Evolutionary conservation across 2,329 filamentous ascomycete genomes (phyloP).

Genomic region (Arthrobotrys sinensis): DNA sequence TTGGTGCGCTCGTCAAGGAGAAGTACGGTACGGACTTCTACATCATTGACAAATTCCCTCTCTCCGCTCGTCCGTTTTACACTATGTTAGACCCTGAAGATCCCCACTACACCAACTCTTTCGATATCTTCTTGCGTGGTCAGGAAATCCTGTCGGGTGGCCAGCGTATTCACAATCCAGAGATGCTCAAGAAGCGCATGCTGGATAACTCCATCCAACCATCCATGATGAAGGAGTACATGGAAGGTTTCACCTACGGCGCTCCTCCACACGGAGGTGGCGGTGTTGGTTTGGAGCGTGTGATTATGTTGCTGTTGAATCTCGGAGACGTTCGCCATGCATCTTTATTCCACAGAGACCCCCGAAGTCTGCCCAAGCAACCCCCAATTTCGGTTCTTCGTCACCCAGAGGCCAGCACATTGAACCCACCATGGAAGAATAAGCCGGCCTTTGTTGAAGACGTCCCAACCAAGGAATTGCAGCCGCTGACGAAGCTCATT

Average conservation of each 20-base stretch:
- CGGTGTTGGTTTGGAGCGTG: conserved; percentile 89
- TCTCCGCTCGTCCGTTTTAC: conserved; percentile 88
- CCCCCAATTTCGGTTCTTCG: conserved; percentile 77
- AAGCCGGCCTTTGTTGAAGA: conserved; percentile 69
- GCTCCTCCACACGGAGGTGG: conserved; percentile 91
- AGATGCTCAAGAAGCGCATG: conserved; percentile 84
- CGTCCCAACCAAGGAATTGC: conserved; percentile 72
- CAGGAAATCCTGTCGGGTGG: conserved; percentile 94
- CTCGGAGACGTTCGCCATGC: conserved; percentile 91
- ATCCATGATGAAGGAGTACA: conserved; percentile 89
- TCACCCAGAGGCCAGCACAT: conserved; percentile 88
- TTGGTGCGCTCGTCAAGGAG: conserved; percentile 87
- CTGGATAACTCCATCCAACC: conserved; percentile 81
- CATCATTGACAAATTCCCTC: conserved; percentile 92
- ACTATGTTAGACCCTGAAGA: conserved; percentile 86
- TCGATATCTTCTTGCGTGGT: conserved; percentile 93
- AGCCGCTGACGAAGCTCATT: conserved; percentile 86
- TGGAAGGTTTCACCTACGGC: conserved; percentile 88
- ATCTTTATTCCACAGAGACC: conserved; percentile 88
- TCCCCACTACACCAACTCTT: conserved; percentile 85
- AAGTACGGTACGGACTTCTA: conserved; percentile 93
- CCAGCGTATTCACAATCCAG: conserved; percentile 88
- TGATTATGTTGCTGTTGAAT: conserved; percentile 87
- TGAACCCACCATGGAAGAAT: conserved; percentile 76
- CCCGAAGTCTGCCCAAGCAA: conserved; percentile 83